These are phyloP conservation scores for Saccharomycopsis oosterbeekiorum DNA, from an alignment of 805 yeast genomes.

Conservation along the genomic window DNA sequence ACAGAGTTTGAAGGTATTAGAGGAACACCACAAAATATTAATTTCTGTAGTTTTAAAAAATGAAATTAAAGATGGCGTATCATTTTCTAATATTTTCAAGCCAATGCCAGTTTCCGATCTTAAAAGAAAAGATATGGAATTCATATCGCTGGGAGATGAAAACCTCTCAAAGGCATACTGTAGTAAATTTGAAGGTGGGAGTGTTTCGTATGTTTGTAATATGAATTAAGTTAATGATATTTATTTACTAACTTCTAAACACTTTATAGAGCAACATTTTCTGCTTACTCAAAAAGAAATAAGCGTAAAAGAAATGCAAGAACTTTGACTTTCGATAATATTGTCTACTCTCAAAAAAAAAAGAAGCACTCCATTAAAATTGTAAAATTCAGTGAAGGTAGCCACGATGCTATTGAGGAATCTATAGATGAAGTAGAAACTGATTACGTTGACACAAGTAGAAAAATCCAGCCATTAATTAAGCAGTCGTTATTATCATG, in stretches of 20 bases:
- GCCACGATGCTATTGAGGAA: neutral
- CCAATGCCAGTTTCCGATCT: neutral
- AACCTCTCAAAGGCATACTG: neutral
- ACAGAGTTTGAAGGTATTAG: neutral
- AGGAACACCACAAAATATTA: neutral
- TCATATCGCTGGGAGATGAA: neutral
- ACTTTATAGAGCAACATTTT: neutral
- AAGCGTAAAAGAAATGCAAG: neutral
- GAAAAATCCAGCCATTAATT: neutral
- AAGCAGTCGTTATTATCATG: neutral
- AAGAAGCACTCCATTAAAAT: neutral
- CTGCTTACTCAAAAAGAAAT: neutral
- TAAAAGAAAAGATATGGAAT: neutral
- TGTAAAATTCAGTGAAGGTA: neutral
- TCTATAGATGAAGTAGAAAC: neutral
- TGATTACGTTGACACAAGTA: neutral
- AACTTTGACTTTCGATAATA: neutral
- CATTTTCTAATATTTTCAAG: neutral
- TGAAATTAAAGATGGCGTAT: neutral
- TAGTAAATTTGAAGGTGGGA: neutral
- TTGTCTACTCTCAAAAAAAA: neutral
- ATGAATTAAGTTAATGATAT: too few species aligned
- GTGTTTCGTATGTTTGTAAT: neutral
- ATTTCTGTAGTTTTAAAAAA: neutral
- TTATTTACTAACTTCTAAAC: neutral